Conservation (phyloP, 2,329 filamentous ascomycete species). For the Niveomyces coronatus region DNA sequence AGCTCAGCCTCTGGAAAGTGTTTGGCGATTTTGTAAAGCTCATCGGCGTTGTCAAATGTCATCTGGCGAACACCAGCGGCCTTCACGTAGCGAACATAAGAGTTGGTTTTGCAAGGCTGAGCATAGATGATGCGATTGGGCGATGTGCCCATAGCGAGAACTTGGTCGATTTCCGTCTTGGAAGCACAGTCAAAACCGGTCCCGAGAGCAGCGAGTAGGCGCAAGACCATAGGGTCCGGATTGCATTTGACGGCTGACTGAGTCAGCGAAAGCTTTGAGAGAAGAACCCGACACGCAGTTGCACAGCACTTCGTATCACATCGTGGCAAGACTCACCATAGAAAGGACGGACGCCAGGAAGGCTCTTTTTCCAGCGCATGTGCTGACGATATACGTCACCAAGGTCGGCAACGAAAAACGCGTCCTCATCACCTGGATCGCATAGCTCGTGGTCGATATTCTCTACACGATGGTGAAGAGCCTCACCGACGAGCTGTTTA, state of each 20-base stretch:
- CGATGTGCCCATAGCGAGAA: slow-evolving; percentile 71
- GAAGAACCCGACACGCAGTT: too few species aligned
- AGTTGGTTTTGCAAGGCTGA: slow-evolving; percentile 99
- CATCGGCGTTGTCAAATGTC: slow-evolving; percentile 98
- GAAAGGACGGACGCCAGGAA: slow-evolving; percentile 88
- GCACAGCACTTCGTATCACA: too few species aligned
- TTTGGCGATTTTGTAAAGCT: slow-evolving; percentile 95
- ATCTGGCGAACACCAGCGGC: slow-evolving; percentile 85
- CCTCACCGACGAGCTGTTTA: slow-evolving; percentile 77
- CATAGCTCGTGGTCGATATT: slow-evolving; percentile 79
- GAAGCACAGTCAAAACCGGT: slow-evolving; percentile 98
- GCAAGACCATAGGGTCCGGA: slow-evolving; percentile 80
- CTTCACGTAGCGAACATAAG: slow-evolving; percentile 85
- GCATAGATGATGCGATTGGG: slow-evolving; percentile 95
- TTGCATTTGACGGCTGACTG: slow-evolving; percentile 90
- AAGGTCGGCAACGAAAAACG: slow-evolving; percentile 96
- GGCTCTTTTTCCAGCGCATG: slow-evolving; percentile 91
- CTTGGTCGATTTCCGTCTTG: slow-evolving; percentile 92
- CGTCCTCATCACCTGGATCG: slow-evolving; percentile 87
- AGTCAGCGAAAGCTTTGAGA: not conserved
- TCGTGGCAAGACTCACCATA: slow-evolving; percentile 54
- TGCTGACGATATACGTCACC: slow-evolving; percentile 99
- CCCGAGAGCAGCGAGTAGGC: slow-evolving; percentile 77
- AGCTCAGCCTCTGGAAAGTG: slow-evolving; percentile 83
- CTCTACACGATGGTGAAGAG: slow-evolving; percentile 76